Base-by-base conservation (phyloP, 2,329 filamentous ascomycete genomes). In the Chaetothyriales sp. region DNA sequence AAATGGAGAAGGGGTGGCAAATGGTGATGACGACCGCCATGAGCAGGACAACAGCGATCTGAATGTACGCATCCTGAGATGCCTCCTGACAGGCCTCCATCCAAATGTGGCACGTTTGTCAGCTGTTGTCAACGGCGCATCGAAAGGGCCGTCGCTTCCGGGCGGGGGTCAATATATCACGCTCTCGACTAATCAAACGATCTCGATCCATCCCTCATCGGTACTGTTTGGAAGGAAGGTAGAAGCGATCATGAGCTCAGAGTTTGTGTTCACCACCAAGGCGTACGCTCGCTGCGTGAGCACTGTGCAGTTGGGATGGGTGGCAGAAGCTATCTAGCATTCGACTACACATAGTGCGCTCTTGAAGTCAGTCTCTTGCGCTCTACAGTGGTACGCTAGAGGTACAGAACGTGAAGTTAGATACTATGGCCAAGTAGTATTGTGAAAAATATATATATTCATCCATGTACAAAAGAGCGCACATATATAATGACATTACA, bases 231-330 rank as follows among this genome's bases (percentile, higher is more conserved):
- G 47, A n/a, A 52, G 49, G 20, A 57, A 56, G 45, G 56, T 54
- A 45, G 54, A 61, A 49, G 80, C 77, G 1, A 79, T 83, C 50
- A 70, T 83, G 63, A 83, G 81, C 60, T 80, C 77, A 54, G 80
- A 83, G 63, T 82, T 80, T 63, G 77, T 83, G 2, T 83, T 78
- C 61, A 83, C 80, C 18, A 81, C 75, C 44, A 77, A 77, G 58
- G 77, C 77, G 50, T 83, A 81, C 67, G 80, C 77, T 13, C 70
- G 78, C 47, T 74, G 77, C 2, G 80, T 82, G 6, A 81, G 77
- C 64, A 77, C 75, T 0, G 75, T 83, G 49, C 75, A 81, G 66
- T 68, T 81, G 69, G 71, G 76, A 56, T 83, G 80, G 80, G 69
- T 83, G 20, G 75, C 72, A 19, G 76, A 80, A 3, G 53, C 70